Conservation (phyloP, 78 protist genomes). For the Dictyostelium purpureum region DNA sequence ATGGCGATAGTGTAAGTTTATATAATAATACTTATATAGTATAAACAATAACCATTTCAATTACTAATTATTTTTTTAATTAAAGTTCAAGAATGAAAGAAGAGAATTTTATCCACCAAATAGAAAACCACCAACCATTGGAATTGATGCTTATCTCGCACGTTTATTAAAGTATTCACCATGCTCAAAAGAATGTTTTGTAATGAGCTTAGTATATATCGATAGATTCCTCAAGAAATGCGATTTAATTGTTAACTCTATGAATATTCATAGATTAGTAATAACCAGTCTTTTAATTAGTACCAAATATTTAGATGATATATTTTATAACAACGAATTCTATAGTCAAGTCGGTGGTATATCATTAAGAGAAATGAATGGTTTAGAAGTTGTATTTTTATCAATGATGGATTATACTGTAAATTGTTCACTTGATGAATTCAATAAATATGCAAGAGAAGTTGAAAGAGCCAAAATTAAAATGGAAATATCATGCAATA, state of each 20-base stretch:
- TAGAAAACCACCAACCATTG: slow-evolving; percentile 79
- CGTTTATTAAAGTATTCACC: slow-evolving; percentile 72
- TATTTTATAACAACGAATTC: slow-evolving; percentile 76
- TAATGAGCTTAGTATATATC: slow-evolving; percentile 71
- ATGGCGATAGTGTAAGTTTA: slow-evolving; percentile 53
- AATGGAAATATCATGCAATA: background rate
- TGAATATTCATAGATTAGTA: slow-evolving; percentile 78
- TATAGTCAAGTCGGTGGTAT: slow-evolving; percentile 81
- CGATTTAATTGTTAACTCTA: slow-evolving; percentile 55
- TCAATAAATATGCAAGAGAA: slow-evolving; percentile 45
- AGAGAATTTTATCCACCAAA: slow-evolving; percentile 77
- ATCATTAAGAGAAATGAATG: slow-evolving; percentile 55
- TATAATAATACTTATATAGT: background rate
- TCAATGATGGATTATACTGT: slow-evolving; percentile 80
- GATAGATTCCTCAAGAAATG: slow-evolving; percentile 69
- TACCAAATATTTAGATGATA: slow-evolving; percentile 79
- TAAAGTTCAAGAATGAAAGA: slow-evolving; percentile 13
- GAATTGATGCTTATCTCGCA: slow-evolving; percentile 74
- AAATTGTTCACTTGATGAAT: slow-evolving; percentile 77
- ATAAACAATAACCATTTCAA: background rate
- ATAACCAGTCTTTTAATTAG: slow-evolving; percentile 62
- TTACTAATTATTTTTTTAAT: background rate
- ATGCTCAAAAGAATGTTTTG: slow-evolving; percentile 75
- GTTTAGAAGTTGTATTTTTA: slow-evolving; percentile 59
- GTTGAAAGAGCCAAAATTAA: slow-evolving; percentile 55